Conservation (phyloP, 2,329 filamentous ascomycete genomes). For the Rugonectria rugulosa region DNA sequence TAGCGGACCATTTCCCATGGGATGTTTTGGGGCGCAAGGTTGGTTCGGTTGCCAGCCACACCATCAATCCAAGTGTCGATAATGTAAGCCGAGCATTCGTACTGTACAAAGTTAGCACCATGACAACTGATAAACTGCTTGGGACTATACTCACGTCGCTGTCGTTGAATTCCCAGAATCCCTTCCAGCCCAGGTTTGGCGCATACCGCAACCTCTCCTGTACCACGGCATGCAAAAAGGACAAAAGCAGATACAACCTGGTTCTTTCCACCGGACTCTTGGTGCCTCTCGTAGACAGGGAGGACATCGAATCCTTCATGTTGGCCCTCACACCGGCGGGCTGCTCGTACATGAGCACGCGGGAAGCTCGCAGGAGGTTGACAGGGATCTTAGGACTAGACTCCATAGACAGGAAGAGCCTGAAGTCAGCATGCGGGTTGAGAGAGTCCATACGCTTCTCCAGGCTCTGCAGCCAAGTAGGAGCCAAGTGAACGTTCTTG, state of each 20-base stretch:
- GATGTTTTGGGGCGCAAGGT: constrained; percentile 91
- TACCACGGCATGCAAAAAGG: constrained; percentile 93
- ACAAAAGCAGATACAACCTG: constrained; percentile 87
- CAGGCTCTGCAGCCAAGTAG: constrained; percentile 94
- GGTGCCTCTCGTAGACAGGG: constrained; percentile 75
- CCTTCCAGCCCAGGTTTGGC: constrained; percentile 94
- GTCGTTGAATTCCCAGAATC: constrained; percentile 99
- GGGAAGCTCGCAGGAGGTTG: constrained; percentile 89
- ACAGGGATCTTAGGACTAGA: constrained; percentile 96
- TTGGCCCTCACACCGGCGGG: constrained; percentile 95
- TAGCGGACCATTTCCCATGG: constrained; percentile 96
- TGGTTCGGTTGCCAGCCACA: constrained; percentile 84
- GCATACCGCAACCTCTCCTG: constrained; percentile 95
- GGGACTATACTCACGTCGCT: constrained; percentile 83
- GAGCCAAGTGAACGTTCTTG: constrained; percentile 98
- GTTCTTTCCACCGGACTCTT: constrained; percentile 91
- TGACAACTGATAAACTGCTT: neutral
- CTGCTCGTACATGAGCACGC: constrained; percentile 97
- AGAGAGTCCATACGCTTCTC: constrained; percentile 97
- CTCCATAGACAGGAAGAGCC: constrained; percentile 98
- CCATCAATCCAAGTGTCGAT: constrained; percentile 93
- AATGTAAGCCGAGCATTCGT: constrained; percentile 96
- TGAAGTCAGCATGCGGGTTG: constrained; percentile 91
- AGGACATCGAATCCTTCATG: constrained; percentile 96
- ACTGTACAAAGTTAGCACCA: constrained; percentile 58